Conservation (phyloP, 495 filamentous ascomycete genomes). For the Amniculicola lignicola region DNA sequence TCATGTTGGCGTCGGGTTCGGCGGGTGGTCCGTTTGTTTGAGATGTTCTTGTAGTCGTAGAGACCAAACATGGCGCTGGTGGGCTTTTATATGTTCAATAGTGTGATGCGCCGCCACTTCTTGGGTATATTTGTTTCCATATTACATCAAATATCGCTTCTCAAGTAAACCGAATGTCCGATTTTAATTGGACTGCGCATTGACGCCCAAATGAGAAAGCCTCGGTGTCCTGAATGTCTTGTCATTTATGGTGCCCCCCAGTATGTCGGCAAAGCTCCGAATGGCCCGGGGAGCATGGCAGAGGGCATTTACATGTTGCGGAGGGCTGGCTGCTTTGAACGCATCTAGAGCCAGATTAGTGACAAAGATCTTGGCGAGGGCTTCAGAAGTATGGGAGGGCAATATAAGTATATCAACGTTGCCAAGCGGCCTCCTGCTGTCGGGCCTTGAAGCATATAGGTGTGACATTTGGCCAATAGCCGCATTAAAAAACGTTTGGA, state of each 20-base stretch:
- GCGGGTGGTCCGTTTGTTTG: background rate
- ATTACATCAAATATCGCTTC: constrained; percentile 1
- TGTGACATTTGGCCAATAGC: background rate
- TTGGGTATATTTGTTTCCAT: constrained; percentile 9
- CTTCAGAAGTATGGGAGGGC: background rate
- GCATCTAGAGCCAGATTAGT: constrained; percentile 11
- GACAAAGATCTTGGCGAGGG: constrained; percentile 19
- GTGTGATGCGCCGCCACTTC: background rate
- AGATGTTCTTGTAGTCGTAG: background rate
- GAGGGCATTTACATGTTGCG: constrained; percentile 12
- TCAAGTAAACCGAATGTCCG: constrained; percentile 8
- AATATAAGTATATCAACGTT: constrained; percentile 17
- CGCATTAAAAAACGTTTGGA: background rate
- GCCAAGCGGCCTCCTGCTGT: background rate
- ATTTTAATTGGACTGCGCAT: constrained; percentile 20
- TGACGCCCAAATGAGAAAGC: constrained; percentile 18
- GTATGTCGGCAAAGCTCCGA: no score
- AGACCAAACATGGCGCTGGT: background rate
- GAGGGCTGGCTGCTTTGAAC: background rate
- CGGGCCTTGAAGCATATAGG: background rate
- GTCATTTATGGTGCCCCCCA: background rate
- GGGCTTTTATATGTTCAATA: constrained; percentile 8
- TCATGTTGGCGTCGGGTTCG: constrained; percentile 12
- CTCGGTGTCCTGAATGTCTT: background rate
- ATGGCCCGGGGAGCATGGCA: background rate